A percentile compares a stretch with the other conserved stretches of the same genome.
phyloP scores from a whole-genome alignment of 2,329 filamentous ascomycete genomes.

The Epichloe sylvatica region DNA sequence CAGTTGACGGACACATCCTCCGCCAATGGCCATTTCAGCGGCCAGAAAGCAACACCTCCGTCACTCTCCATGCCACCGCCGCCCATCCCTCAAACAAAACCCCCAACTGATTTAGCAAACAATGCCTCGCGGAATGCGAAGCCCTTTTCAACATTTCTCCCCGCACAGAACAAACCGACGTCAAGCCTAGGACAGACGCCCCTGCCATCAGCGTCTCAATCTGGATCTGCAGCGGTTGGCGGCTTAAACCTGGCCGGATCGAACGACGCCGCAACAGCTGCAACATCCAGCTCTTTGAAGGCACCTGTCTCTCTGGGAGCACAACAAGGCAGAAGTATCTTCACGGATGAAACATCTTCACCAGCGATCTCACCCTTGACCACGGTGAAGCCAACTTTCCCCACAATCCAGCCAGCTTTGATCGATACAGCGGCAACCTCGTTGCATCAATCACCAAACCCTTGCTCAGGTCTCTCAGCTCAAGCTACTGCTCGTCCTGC shows the following conservation, averaged over 20 bases:
- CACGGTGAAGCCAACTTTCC: not conserved
- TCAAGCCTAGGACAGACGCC: not conserved
- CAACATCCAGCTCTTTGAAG: not conserved
- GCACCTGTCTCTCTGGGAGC: not conserved
- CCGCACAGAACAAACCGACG: not conserved
- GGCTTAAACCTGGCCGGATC: not conserved
- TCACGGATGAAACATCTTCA: not conserved
- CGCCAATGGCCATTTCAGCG: not conserved
- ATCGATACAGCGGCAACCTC: not conserved
- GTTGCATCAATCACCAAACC: not conserved
- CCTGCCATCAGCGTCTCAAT: not conserved
- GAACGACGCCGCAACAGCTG: not conserved
- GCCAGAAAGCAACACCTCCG: constrained; percentile 1
- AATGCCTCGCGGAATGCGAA: not conserved
- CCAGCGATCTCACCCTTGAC: not conserved
- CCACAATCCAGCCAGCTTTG: not conserved
- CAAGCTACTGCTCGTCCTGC: not conserved
- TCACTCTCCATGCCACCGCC: constrained; percentile 5
- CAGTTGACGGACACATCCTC: not conserved
- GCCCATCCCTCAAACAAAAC: constrained; percentile 5
- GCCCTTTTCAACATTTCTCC: not conserved
- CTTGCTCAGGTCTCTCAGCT: not conserved
- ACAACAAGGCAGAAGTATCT: not conserved
- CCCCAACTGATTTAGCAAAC: not conserved
- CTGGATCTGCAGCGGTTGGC: not conserved